phyloP scores from a whole-genome alignment of 2,329 filamentous ascomycete species.

The Aureobasidium sp. region DNA sequence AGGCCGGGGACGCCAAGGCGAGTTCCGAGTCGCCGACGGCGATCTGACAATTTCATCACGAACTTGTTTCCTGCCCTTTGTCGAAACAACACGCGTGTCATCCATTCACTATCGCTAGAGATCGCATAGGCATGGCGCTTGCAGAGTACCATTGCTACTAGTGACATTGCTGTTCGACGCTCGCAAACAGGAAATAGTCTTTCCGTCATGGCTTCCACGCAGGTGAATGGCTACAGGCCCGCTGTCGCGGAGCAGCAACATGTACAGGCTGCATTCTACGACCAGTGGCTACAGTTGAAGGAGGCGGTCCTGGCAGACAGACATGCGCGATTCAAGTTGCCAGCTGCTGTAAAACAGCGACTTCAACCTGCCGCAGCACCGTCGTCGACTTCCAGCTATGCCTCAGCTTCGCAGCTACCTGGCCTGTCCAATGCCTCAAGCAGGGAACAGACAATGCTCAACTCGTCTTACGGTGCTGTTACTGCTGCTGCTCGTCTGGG shows the following conservation, averaged over 20 bases:
- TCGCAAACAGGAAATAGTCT: not conserved
- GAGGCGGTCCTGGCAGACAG: constrained; percentile 74
- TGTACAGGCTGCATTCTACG: constrained; percentile 50
- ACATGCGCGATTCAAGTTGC: constrained; percentile 56
- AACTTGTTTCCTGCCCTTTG: not conserved
- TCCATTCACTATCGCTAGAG: constrained; percentile 6
- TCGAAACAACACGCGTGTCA: not conserved
- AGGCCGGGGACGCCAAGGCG: not conserved
- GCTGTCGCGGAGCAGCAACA: not conserved
- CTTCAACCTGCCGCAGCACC: constrained; percentile 8
- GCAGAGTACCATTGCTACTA: not conserved
- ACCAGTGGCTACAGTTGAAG: constrained; percentile 72
- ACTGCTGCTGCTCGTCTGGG: not conserved
- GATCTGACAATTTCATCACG: constrained; percentile 6
- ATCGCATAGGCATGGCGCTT: not conserved
- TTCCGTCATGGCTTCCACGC: constrained; percentile 1
- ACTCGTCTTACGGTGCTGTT: not conserved
- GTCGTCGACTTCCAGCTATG: not conserved
- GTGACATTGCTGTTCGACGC: constrained; percentile 1
- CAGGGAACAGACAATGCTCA: not conserved
- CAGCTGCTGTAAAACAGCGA: constrained; percentile 44
- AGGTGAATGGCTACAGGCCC: constrained; percentile 14
- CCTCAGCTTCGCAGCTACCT: not conserved
- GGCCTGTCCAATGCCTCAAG: not conserved
- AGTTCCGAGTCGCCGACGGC: not conserved